Evolutionary conservation across 306 rosid species (phyloP), one percentile per base, ranked within the genome.

Genomic region (Castanea mollissima): DNA sequence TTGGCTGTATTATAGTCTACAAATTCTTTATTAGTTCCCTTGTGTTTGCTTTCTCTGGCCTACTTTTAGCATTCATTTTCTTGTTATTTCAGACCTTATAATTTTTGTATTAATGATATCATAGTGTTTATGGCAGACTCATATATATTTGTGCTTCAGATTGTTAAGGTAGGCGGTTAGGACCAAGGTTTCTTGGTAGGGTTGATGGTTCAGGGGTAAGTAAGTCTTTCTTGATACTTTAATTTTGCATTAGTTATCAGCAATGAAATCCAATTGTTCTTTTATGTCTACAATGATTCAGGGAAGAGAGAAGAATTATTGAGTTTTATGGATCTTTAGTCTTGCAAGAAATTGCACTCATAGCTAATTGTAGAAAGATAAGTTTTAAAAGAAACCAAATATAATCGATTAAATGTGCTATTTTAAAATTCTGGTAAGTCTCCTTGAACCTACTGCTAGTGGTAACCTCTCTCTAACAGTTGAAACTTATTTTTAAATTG

Each of bases 141-240:
- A 58, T 85, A 68, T 82, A 79, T 68, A 75, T 81, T 68, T 75
- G 73, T 84, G 73, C 81, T 86, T 75, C 92, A 95, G 99, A 88
- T 88, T 95, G 99, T 85, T 89, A 93, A 87, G 99, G 99, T 67
- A 91, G 99, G 85, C 96, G 98, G 78, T 89, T 93, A 85, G 98
- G 99, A 87, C 99, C 99, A 76, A 88, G 92, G 89, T 87, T 95
- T 89, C 97, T 95, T 69, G 89, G 97, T 71, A 89, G 99, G 88
- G 93, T 74, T 89, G 99, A 93, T 81, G 92, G 92, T 88, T 93
- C 99, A 59, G 97, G 93, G 97, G 99, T 95, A 93, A 89, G 63
- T 69, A 80, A 41, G 76, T 71, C 60, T 78, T 79, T 74, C 62
- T 15, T 32, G 52, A 75, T 23, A 67, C 76, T 79, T 44, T 41